phyloP scores from a whole-genome alignment of 2,329 filamentous ascomycete species.

The Immersiporthe knoxdaviesiana region DNA sequence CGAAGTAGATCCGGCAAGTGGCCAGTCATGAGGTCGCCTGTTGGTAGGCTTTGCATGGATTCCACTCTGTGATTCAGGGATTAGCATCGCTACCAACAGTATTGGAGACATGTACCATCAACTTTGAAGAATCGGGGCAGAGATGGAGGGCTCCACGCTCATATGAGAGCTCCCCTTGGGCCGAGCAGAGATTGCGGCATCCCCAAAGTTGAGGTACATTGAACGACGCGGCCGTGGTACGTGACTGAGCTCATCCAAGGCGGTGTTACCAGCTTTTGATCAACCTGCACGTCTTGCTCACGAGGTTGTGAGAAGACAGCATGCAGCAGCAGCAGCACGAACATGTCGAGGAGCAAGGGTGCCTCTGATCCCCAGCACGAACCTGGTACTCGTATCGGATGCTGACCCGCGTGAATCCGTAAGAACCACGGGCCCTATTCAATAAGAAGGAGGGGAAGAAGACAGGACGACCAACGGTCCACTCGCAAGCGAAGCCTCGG shows the following conservation, averaged over 20 bases:
- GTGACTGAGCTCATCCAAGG: not conserved
- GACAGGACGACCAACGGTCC: not conserved
- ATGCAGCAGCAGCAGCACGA: not conserved
- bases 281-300: not conserved
- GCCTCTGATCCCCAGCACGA: not conserved
- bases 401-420: not conserved
- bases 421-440: not conserved
- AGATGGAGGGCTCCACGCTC: not conserved
- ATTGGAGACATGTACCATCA: not conserved
- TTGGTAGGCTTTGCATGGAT: not conserved
- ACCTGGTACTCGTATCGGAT: not conserved
- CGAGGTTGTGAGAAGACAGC: not conserved
- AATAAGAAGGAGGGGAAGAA: not conserved
- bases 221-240: not conserved
- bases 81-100: not conserved
- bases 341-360: not conserved
- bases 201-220: not conserved
- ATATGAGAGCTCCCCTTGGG: not conserved
- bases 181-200: not conserved
- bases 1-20: constrained; percentile 14
- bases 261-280: not conserved
- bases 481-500: not conserved
- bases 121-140: not conserved
- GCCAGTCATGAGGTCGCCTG: not conserved
- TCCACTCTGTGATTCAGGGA: not conserved